Evolutionary conservation across 352 stramenopile species (phyloP).

Genomic region (Phytophthora cajani): DNA sequence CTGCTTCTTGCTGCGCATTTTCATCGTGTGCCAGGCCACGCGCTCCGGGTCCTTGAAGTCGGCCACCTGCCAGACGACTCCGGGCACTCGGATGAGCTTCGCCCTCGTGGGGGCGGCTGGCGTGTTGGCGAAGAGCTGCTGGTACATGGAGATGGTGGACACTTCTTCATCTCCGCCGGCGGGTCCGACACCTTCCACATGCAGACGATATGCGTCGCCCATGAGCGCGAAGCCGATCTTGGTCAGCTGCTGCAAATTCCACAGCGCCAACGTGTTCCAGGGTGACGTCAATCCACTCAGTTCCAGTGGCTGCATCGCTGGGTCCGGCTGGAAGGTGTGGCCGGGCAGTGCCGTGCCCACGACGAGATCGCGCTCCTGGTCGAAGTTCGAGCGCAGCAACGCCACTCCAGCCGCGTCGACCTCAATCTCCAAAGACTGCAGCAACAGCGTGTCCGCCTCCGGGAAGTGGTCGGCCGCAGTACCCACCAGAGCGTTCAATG

Average conservation of each 20-base stretch:
- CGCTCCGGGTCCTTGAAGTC: conserved; percentile 68
- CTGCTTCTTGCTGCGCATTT: conserved; percentile 94
- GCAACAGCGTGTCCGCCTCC: conserved; percentile 58
- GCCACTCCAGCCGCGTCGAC: conserved; percentile 55
- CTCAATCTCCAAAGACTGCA: conserved; percentile 92
- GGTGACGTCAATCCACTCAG: conserved; percentile 90
- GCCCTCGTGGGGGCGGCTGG: conserved; percentile 44
- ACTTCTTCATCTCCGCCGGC: conserved; percentile 93
- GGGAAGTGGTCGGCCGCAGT: conserved; percentile 64
- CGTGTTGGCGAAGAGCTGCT: conserved; percentile 71
- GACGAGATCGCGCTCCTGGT: conserved; percentile 79
- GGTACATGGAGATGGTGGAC: conserved; percentile 89
- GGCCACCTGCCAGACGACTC: conserved; percentile 81
- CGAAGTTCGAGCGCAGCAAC: conserved; percentile 68
- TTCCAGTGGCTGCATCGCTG: conserved; percentile 39
- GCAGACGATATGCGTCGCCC: conserved; percentile 75
- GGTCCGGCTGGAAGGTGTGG: conserved; percentile 53
- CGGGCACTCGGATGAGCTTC: conserved; percentile 80
- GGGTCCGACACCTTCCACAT: conserved; percentile 31
- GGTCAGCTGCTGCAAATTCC: conserved; percentile 90
- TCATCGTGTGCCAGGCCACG: conserved; percentile 90
- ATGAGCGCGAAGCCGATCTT: conserved; percentile 91
- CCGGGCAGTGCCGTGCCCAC: conserved; percentile 89
- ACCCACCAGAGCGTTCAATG: conserved; percentile 91
- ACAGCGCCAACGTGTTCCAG: conserved; percentile 97